A percentile compares a stretch with the other conserved stretches of the same genome.
Evolutionary conservation across 306 rosid genomes (phyloP).

Genomic region (Elaeagnus macrophylla): DNA sequence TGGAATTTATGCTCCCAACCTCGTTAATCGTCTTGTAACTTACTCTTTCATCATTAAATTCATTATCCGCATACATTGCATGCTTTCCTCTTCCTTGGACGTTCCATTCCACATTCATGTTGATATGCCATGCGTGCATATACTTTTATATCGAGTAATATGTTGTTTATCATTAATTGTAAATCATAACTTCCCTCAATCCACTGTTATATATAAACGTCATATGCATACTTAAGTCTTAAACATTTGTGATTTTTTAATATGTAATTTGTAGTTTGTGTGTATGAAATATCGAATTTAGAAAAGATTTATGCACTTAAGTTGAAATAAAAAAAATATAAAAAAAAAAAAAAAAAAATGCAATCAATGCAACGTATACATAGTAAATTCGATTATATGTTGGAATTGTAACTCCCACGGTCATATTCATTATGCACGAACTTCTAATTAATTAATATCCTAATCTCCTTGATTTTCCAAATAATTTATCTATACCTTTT

Average conservation of each 20-base stretch:
- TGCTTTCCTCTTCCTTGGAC: neutral
- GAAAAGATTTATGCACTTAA: too few species aligned
- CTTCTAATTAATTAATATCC: conserved; percentile 10
- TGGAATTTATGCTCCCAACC: conserved; percentile 13
- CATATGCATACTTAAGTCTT: too few species aligned
- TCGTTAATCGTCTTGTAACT: conserved; percentile 19
- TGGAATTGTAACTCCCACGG: conserved; percentile 38
- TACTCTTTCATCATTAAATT: neutral
- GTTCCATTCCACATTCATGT: neutral
- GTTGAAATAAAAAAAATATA: conserved; percentile 1
- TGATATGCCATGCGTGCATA: neutral
- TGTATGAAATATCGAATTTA: too few species aligned
- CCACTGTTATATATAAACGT: too few species aligned
- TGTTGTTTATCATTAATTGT: too few species aligned
- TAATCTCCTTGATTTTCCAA: conserved; percentile 3
- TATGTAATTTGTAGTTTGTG: too few species aligned
- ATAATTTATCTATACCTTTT: neutral
- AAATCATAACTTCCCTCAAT: too few species aligned
- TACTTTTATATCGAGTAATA: too few species aligned
- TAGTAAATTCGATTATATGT: conserved; percentile 15
- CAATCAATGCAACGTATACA: conserved; percentile 22
- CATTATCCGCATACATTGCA: neutral
- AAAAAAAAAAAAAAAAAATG: too few species aligned
- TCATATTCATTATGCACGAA: conserved; percentile 13
- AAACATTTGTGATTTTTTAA: too few species aligned